Evolutionary conservation across 2,329 filamentous ascomycete genomes (phyloP).

Genomic region (Nakataea oryzae): DNA sequence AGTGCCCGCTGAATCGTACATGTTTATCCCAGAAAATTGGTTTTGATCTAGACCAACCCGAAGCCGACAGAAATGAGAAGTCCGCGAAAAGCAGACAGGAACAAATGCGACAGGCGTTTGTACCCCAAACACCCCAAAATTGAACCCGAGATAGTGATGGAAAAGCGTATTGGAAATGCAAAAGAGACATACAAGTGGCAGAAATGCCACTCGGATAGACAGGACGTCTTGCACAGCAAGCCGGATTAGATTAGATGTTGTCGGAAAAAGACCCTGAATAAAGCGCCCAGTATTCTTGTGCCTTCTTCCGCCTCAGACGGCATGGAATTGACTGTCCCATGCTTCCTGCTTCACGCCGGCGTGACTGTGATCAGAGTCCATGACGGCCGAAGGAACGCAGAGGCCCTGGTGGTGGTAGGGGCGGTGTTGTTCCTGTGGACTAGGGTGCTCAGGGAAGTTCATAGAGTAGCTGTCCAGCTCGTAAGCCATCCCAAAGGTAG

Average conservation of each 20-base stretch:
- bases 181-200: background rate
- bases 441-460: conserved; percentile 15
- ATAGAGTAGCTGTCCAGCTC: conserved; percentile 25
- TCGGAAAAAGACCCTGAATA: background rate
- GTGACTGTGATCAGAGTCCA: conserved; percentile 16
- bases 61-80: background rate
- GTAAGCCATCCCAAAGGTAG: conserved; percentile 20
- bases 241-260: background rate
- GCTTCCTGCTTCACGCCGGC: conserved; percentile 24
- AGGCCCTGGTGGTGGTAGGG: conserved; percentile 17
- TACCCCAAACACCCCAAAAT: background rate
- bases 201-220: background rate
- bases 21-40: background rate
- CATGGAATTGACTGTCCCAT: conserved; percentile 15
- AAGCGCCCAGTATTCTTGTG: background rate
- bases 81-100: background rate
- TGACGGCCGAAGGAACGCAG: conserved; percentile 13
- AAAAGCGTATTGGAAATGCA: background rate
- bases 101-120: background rate
- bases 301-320: background rate
- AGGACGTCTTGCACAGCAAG: background rate
- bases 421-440: background rate
- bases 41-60: background rate
- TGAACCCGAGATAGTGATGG: background rate
- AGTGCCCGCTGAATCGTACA: background rate